These are phyloP conservation scores for Aureobasidium leucospermi DNA, from an alignment of 2,329 filamentous ascomycete species.

Conservation along the genomic window DNA sequence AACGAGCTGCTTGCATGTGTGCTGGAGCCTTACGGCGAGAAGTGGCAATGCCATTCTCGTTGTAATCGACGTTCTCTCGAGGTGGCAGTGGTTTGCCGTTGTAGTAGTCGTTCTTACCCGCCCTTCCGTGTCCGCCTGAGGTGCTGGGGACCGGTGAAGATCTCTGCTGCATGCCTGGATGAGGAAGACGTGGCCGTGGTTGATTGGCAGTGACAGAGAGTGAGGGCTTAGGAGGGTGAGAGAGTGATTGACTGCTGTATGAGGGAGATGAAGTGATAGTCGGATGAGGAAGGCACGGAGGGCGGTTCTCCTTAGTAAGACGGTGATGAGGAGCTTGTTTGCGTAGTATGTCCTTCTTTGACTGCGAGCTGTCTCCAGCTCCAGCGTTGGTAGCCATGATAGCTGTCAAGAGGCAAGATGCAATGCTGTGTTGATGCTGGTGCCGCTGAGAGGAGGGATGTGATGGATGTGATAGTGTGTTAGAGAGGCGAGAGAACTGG, in stretches of 20 bases:
- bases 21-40: not conserved
- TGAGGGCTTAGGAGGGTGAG: not conserved
- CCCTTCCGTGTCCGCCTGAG: too few relatives aligned
- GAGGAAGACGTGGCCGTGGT: not conserved
- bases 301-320: not conserved
- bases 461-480: too few relatives aligned
- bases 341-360: not conserved
- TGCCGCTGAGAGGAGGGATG: too few relatives aligned
- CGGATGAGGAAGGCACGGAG: not conserved
- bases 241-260: not conserved
- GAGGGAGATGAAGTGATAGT: not conserved
- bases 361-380: not conserved
- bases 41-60: not conserved
- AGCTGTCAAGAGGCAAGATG: too few relatives aligned
- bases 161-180: too few relatives aligned
- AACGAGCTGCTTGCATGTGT: not conserved
- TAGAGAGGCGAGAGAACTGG: too few relatives aligned
- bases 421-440: too few relatives aligned
- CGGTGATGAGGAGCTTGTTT: not conserved
- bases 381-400: too few relatives aligned
- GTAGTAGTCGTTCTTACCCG: too few relatives aligned
- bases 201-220: not conserved
- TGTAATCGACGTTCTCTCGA: not conserved
- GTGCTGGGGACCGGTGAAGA: too few relatives aligned
- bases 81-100: too few relatives aligned